Evolutionary conservation across 129 eudicot genomes (phyloP), one percentile per base, ranked within the genome.

Genomic region (Apium graveolens): DNA sequence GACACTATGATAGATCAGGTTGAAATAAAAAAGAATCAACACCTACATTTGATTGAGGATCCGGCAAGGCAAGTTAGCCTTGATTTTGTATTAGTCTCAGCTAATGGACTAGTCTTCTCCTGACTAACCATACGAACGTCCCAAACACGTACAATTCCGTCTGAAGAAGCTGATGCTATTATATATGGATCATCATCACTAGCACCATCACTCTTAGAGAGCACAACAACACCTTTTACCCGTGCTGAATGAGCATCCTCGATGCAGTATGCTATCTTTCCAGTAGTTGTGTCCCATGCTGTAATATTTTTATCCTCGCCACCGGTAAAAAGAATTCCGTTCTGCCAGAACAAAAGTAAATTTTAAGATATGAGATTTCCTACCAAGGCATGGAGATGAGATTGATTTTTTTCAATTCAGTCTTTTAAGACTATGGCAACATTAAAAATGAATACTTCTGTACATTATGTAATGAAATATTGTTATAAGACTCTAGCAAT

Each of bases 11-110:
- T 34, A 6, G 53, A 70, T 16, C 13, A 17, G 35, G 45, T 35
- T 35, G 17, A 2, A 17, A 44, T 53, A 32, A 18, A 81, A 24
- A 27, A 37, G 34, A 35, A 38, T 13, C n/a, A 46, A 68, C 39
- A 84, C 97, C 82, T 80, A 92, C 99, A 85, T 86, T 83, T 90
- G 62, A 92, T 6, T 41, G 99, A 89, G 45, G 97, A 96, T 49
- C 99, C 99, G 38, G 97, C 99, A 79, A 96, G 99, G 84, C 97
- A 96, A 82, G 99, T 92, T 73, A 96, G 88, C 82, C 99, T 92
- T 70, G 99, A 96, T 77, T 86, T 92, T 45, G 97, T 96, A 83
- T 92, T 84, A 35, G 86, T 96, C 83, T 96, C 96, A 32, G 97
- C 84, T 43, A 96, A 76, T 26, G 97, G 97, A n/a, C 6, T 82